These are phyloP conservation scores for Fusarium kyushuense DNA, from an alignment of 2,329 filamentous ascomycete species.

Conservation along the genomic window DNA sequence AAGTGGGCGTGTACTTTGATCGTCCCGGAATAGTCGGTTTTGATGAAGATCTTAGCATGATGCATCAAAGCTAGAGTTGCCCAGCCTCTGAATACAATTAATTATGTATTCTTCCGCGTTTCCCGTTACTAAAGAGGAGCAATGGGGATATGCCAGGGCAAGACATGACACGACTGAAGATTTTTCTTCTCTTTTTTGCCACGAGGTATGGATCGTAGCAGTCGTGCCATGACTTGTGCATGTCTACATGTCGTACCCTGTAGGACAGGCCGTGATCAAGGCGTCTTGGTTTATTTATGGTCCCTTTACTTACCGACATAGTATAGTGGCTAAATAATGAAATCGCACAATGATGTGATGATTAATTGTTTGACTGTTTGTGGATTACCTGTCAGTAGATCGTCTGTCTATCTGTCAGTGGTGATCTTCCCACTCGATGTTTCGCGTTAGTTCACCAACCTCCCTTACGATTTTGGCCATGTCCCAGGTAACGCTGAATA, in stretches of 20 bases:
- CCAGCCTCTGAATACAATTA: conserved; percentile 9
- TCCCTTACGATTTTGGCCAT: background rate
- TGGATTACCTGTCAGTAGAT: background rate
- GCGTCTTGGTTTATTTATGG: conserved; percentile 2
- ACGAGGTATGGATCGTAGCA: conserved; percentile 23
- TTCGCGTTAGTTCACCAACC: background rate
- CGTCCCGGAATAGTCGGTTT: background rate
- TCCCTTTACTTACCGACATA: conserved; percentile 9
- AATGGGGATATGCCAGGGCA: conserved; percentile 30
- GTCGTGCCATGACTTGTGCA: conserved; percentile 5
- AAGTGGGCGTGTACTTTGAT: conserved; percentile 28
- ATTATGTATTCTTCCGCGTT: conserved; percentile 12
- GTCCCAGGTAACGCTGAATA: background rate
- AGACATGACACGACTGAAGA: conserved; percentile 16
- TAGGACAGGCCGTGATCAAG: conserved; percentile 2
- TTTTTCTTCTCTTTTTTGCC: conserved; percentile 12
- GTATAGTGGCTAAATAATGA: conserved; percentile 4
- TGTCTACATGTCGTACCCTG: conserved; percentile 4
- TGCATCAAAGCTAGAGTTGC: background rate
- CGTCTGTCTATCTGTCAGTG: background rate
- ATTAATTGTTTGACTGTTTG: too few species aligned
- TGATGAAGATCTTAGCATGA: background rate
- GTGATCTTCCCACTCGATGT: background rate
- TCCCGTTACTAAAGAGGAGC: background rate
- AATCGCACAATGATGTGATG: background rate